These are phyloP conservation scores for Mycena haematopus DNA, from an alignment of 768 basidiomycete species.

Conservation along the genomic window DNA sequence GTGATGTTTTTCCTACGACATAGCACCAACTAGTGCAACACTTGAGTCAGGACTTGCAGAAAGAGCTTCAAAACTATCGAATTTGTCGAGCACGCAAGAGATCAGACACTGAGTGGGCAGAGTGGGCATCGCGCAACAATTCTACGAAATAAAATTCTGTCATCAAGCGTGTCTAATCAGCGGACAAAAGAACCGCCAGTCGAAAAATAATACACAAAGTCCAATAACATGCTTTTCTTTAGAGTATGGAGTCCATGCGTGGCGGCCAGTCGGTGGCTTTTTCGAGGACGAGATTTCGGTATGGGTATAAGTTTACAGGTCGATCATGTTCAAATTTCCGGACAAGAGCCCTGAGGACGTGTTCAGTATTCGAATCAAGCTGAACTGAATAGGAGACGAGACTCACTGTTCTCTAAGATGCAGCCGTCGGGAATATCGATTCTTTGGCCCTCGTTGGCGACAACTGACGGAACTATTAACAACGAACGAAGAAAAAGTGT, in stretches of 20 bases:
- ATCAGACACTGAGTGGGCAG: no score
- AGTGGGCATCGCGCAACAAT: no score
- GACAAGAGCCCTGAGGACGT: slow-evolving; percentile 60
- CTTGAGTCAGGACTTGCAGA: no score
- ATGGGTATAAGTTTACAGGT: not conserved
- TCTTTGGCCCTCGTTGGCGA: slow-evolving; percentile 75
- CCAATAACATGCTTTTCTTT: not conserved
- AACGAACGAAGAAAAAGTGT: not conserved
- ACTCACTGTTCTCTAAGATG: slow-evolving; percentile 72
- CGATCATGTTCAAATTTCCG: slow-evolving; percentile 69
- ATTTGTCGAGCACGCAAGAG: no score
- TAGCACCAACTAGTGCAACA: no score
- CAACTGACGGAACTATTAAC: slow-evolving; percentile 9
- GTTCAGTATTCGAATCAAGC: slow-evolving; percentile 32
- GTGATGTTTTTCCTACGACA: no score
- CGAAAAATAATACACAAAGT: not conserved
- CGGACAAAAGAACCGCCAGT: not conserved
- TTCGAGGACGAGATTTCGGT: not conserved
- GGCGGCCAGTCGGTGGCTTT: not conserved
- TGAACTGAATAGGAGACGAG: not conserved
- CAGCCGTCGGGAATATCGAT: slow-evolving; percentile 88
- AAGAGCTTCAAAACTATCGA: no score
- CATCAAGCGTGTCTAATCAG: not conserved
- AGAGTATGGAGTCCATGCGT: not conserved
- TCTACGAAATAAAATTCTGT: slow-evolving; percentile 4